phyloP scores from a whole-genome alignment of 768 basidiomycete genomes.

The Lactarius tabidus region DNA sequence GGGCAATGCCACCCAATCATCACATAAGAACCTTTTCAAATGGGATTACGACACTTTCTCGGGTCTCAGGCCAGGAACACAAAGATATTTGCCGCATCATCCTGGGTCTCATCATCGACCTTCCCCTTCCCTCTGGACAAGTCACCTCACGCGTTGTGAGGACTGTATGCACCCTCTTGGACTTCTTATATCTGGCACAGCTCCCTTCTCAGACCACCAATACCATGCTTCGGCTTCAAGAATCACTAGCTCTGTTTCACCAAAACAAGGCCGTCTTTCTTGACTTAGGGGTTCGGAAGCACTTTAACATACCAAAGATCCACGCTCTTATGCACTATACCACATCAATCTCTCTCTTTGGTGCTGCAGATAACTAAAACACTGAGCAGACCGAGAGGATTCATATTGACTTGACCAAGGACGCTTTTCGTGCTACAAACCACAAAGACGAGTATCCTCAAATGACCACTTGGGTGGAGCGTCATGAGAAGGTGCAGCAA shows the following conservation, averaged over 20 bases:
- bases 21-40: too few species aligned
- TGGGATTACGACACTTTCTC: too few species aligned
- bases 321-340: background rate
- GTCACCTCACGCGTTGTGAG: too few species aligned
- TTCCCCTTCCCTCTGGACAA: background rate
- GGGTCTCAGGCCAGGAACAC: conserved; percentile 42
- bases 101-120: conserved; percentile 1
- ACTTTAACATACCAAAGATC: conserved; percentile 1
- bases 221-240: background rate
- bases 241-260: background rate
- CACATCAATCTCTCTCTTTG: background rate
- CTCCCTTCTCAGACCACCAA: too few species aligned
- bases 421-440: too few species aligned
- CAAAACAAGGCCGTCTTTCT: background rate
- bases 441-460: background rate
- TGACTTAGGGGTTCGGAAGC: background rate
- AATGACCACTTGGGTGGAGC: conserved; percentile 7
- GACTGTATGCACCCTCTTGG: too few species aligned
- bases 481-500: background rate
- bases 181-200: too few species aligned
- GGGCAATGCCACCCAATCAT: too few species aligned
- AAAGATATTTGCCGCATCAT: conserved; percentile 31
- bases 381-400: conserved; percentile 3
- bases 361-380: background rate
- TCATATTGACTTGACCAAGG: too few species aligned